Evolutionary conservation across 1,284 basidiomycete species (phyloP).

Genomic region (Tremellales sp.): DNA sequence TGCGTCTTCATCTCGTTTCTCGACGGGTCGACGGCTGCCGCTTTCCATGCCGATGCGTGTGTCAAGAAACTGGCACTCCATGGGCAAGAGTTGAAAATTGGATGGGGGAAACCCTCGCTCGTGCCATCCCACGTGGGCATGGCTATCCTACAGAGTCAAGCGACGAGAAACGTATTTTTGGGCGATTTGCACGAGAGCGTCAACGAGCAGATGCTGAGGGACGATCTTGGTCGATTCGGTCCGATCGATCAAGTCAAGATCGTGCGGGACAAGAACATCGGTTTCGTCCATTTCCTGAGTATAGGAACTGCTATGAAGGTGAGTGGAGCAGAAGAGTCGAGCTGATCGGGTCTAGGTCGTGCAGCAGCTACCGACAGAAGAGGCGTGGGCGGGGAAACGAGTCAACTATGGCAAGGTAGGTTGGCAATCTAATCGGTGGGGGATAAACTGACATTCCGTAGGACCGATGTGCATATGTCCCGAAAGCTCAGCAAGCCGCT

Average conservation of each 20-base stretch:
- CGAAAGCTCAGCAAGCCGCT: constrained; percentile 50
- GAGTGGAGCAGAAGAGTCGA: constrained; percentile 9
- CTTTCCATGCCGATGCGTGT: constrained; percentile 90
- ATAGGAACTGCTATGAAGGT: constrained; percentile 91
- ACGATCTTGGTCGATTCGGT: constrained; percentile 81
- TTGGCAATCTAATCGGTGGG: constrained; percentile 8
- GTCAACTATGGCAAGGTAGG: constrained; percentile 85
- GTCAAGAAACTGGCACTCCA: constrained; percentile 88
- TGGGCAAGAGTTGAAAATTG: constrained; percentile 89
- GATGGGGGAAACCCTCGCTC: constrained; percentile 86
- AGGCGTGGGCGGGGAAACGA: constrained; percentile 86
- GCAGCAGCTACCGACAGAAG: constrained; percentile 78
- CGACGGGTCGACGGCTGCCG: constrained; percentile 81
- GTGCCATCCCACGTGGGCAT: constrained; percentile 77
- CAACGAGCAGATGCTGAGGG: constrained; percentile 83
- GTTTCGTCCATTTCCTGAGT: constrained; percentile 92
- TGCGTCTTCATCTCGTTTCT: constrained; percentile 98
- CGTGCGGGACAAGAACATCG: constrained; percentile 94
- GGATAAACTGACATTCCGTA: constrained; percentile 11
- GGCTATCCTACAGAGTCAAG: constrained; percentile 83
- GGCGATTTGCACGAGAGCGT: constrained; percentile 81
- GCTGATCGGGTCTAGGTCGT: constrained; percentile 63
- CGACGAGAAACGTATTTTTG: constrained; percentile 88
- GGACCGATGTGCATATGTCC: constrained; percentile 80
- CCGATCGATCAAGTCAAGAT: constrained; percentile 98